Percentiles rank a stretch among this genome's conserved stretches.
Conservation (phyloP, 805 yeast species). For the Priceomyces medius region DNA sequence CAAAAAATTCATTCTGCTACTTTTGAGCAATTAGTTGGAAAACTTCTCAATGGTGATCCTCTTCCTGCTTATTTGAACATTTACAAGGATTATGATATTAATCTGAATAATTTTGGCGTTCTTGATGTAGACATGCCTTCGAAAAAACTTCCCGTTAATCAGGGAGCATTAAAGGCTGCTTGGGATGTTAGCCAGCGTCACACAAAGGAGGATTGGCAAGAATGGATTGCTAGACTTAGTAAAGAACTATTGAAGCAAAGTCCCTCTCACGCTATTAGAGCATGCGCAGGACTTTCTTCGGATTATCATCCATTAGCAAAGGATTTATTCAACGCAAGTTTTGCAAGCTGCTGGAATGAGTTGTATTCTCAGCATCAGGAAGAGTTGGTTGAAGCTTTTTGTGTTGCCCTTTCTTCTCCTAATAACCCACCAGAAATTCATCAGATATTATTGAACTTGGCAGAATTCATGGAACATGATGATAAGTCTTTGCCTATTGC, state of each 20-base stretch:
- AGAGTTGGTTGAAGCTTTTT: slow-evolving; percentile 79
- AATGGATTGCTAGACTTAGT: slow-evolving; percentile 87
- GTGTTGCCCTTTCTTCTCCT: slow-evolving; percentile 84
- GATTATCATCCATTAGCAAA: slow-evolving; percentile 85
- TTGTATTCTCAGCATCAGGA: slow-evolving; percentile 86
- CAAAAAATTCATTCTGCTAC: slow-evolving; percentile 66
- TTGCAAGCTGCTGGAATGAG: slow-evolving; percentile 94
- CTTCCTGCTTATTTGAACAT: slow-evolving; percentile 73
- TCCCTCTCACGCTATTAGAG: slow-evolving; percentile 90
- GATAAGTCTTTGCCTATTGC: slow-evolving; percentile 91
- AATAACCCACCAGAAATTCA: slow-evolving; percentile 95
- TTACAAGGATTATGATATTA: slow-evolving; percentile 56
- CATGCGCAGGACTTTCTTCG: slow-evolving; percentile 86
- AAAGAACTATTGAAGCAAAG: slow-evolving; percentile 86
- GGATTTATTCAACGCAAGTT: slow-evolving; percentile 90
- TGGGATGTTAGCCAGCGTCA: slow-evolving; percentile 92
- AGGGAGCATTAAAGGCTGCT: slow-evolving; percentile 65
- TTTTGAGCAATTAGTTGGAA: slow-evolving; percentile 79
- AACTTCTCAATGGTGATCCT: slow-evolving; percentile 79
- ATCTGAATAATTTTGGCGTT: slow-evolving; percentile 44
- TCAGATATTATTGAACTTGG: slow-evolving; percentile 82
- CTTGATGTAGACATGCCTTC: slow-evolving; percentile 65
- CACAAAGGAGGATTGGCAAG: slow-evolving; percentile 96
- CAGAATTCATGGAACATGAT: slow-evolving; percentile 97
- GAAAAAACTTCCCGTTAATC: slow-evolving; percentile 70